Percentiles rank a stretch among this genome's conserved stretches.
These are phyloP conservation scores for Sordaria brevicollis DNA, from an alignment of 495 filamentous ascomycete genomes.

Conservation along the genomic window DNA sequence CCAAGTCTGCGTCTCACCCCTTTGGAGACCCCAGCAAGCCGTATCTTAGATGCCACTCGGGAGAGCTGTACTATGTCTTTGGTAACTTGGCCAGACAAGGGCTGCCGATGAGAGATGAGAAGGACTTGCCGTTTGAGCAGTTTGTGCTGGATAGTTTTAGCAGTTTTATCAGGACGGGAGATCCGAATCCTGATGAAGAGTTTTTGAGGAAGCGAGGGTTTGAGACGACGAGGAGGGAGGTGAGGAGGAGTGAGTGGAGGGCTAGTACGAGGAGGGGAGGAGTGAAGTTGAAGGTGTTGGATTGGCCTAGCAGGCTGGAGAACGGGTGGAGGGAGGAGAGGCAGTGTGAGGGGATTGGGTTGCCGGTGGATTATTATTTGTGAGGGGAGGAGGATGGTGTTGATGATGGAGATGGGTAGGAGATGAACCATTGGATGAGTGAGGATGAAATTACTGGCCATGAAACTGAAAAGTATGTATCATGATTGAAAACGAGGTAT, in stretches of 20 bases:
- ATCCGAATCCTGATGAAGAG: slow-evolving; percentile 26
- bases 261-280: slow-evolving; percentile 7
- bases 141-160: slow-evolving; percentile 26
- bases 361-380: slow-evolving; percentile 23
- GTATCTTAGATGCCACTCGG: slow-evolving; percentile 25
- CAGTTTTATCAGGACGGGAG: slow-evolving; percentile 23
- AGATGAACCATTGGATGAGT: background rate
- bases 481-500: no score
- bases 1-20: slow-evolving; percentile 21
- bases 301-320: slow-evolving; percentile 20
- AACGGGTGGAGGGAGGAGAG: slow-evolving; percentile 18
- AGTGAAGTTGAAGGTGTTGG: slow-evolving; percentile 22
- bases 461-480: background rate
- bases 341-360: slow-evolving; percentile 23
- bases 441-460: background rate
- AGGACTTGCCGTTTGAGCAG: slow-evolving; percentile 27
- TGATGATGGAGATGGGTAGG: background rate
- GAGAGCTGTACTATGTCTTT: slow-evolving; percentile 28
- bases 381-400: background rate
- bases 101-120: slow-evolving; percentile 24
- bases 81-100: slow-evolving; percentile 28
- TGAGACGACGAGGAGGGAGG: slow-evolving; percentile 7
- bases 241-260: slow-evolving; percentile 17
- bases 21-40: slow-evolving; percentile 33
- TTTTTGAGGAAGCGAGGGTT: slow-evolving; percentile 25